Evolutionary conservation across 306 rosid genomes (phyloP), one percentile per base, ranked within the genome.

Genomic region (Urtica urens): DNA sequence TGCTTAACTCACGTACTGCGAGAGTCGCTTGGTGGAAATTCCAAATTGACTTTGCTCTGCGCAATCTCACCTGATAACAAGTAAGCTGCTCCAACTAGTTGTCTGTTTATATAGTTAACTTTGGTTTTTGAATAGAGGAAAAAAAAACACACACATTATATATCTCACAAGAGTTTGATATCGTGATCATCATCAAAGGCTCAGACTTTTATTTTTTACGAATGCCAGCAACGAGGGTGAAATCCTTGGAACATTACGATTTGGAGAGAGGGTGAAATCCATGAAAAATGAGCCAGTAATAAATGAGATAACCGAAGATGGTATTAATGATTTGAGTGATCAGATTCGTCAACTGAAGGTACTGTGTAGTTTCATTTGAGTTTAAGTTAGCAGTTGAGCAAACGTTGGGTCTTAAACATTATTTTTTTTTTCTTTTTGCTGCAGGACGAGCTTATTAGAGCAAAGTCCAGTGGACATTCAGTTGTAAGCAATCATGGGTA

Each of bases 321-420:
- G 75, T 14, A 94, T 68, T 17, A 82, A 85, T 73, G 93, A 76
- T 60, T 63, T 92, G 61, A 82, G 93, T 63, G 99, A 92, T 72
- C 92, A 82, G 76, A 85, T 92, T 53, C 87, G 99, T 61, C 76
- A 71, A 57, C 44, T 92, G 61, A 92, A 92, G 94, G 97, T 90
- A 74, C 23, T 3, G 35, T 53, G 9, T 37, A 46, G 51, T 43
- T 26, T 44, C 15, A 38, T 49, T 29, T 49, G 49, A 12, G 47
- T 29, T 23, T 26, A 33, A 16, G 45, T 64, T 41, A 51, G 48
- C 11, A 20, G 43, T 65, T 8, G 23, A 29, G 39, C 49, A 43
- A n/a, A n/a, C n/a, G n/a, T n/a, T n/a, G n/a, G n/a, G n/a, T n/a
- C n/a, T n/a, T n/a, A n/a, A n/a, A n/a, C n/a, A n/a, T n/a, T n/a